These are phyloP conservation scores for Pascua sp. DNA, from an alignment of 1,284 basidiomycete genomes.

Conservation along the genomic window DNA sequence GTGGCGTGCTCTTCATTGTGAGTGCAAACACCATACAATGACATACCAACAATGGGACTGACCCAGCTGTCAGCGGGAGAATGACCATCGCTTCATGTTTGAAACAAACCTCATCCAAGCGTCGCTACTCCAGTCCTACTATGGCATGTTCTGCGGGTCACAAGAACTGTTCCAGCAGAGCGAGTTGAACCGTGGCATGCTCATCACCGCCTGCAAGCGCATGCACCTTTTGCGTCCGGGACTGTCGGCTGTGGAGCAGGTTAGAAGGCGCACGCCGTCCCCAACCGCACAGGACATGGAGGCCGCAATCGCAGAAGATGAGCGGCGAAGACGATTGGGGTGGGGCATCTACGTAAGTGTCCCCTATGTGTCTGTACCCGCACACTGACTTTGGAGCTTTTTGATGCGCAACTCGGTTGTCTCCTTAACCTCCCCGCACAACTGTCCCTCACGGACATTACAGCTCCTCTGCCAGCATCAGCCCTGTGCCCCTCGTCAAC, in stretches of 20 bases:
- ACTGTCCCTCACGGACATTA: constrained; percentile 17
- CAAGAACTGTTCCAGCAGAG: constrained; percentile 23
- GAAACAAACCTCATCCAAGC: constrained; percentile 22
- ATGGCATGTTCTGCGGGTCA: constrained; percentile 22
- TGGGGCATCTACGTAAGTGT: constrained; percentile 27
- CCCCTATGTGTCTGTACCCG: too few relatives aligned
- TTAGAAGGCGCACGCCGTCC: constrained; percentile 5
- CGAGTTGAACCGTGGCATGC: constrained; percentile 12
- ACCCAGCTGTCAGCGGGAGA: constrained; percentile 24
- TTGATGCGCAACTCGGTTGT: constrained; percentile 20
- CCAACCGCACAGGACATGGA: too few relatives aligned
- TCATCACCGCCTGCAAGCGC: constrained; percentile 16
- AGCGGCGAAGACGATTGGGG: constrained; percentile 18
- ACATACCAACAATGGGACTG: too few relatives aligned
- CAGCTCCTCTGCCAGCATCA: constrained; percentile 5
- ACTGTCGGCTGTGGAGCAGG: constrained; percentile 11
- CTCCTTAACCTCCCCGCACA: constrained; percentile 19
- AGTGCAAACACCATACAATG: too few relatives aligned
- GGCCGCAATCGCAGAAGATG: constrained; percentile 17
- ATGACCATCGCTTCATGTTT: constrained; percentile 21
- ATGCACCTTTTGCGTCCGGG: constrained; percentile 24
- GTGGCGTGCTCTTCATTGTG: constrained; percentile 23
- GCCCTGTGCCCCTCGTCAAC: too few relatives aligned
- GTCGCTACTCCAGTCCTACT: constrained; percentile 18
- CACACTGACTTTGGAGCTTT: constrained; percentile 11